Base-by-base conservation (phyloP, 2,329 filamentous ascomycete species). In the Alternaria gaisen region DNA sequence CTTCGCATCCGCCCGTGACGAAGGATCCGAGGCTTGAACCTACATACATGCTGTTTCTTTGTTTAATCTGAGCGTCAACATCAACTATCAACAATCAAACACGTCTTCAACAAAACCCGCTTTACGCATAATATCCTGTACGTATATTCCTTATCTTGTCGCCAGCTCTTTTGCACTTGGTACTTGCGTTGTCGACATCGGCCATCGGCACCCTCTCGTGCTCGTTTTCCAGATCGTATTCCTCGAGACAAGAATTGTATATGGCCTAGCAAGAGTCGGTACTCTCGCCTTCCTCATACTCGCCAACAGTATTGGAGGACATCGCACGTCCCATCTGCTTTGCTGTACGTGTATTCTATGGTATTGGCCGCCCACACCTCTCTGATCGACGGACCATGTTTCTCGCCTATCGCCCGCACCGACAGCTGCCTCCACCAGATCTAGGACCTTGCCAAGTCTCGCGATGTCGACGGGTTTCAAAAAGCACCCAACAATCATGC, bases 321-420 rank as follows among this genome's bases (percentile, higher is more conserved):
- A 40, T 32, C 14, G 14, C 38, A 34, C 28, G n/a, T 18, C 24
- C 22, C n/a, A 43, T n/a, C 34, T 26, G 20, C 16, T 4, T 28
- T 43, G 20, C 42, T 20, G 28, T 43, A 16, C 16, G 26, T 7
- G 2, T 16, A 28, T n/a, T 14, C 22, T 14, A 28, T 18, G 26
- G 12, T 32, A 44, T 36, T 51, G 14, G 2, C 51, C 40, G 26
- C 26, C 22, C 38, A 22, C 42, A 56, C 41, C n/a, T 38, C 18
- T 44, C 18, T 44, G 52, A 56, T 59, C 57, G 36, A 50, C 57
- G 36, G 52, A 32, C 52, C 52, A 42, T 48, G 43, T 34, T 44
- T 30, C 34, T 52, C 52, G 57, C 57, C 53, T 50, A 59, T 56
- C 52, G 34, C 53, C 53, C 44, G 44, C 44, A 56, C 53, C 52